Evolutionary conservation across 2,329 filamentous ascomycete genomes (phyloP).

Genomic region (Fusarium multiceps): DNA sequence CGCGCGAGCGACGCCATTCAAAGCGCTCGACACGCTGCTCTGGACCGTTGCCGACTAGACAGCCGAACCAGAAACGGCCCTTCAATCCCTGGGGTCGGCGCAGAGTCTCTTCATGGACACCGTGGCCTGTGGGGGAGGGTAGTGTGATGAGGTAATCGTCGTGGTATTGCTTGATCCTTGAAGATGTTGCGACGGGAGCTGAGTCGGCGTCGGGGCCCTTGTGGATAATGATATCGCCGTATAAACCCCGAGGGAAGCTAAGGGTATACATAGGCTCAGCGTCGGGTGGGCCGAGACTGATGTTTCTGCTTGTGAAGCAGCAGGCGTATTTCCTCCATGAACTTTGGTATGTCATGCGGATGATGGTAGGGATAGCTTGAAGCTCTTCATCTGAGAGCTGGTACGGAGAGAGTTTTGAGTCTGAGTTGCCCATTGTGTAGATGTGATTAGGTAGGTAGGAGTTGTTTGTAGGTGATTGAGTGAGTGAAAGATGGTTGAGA

Average conservation of each 20-base stretch:
- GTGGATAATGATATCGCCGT: slow-evolving; percentile 35
- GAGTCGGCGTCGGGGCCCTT: slow-evolving; percentile 23
- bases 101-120: slow-evolving; percentile 24
- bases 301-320: not conserved
- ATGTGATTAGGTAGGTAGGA: not conserved
- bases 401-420: slow-evolving; percentile 21
- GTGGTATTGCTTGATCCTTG: not conserved
- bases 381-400: slow-evolving; percentile 16
- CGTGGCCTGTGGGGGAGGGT: slow-evolving; percentile 8
- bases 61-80: slow-evolving; percentile 39
- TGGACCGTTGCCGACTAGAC: slow-evolving; percentile 29
- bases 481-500: not conserved
- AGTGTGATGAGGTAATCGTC: slow-evolving; percentile 32
- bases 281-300: slow-evolving; percentile 27
- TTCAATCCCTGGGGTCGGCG: slow-evolving; percentile 15
- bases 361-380: slow-evolving; percentile 12
- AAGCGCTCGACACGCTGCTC: slow-evolving; percentile 29
- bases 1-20: slow-evolving; percentile 41
- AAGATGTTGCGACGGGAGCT: slow-evolving; percentile 16
- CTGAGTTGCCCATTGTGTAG: slow-evolving; percentile 32
- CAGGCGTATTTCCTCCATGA: slow-evolving; percentile 16
- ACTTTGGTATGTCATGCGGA: slow-evolving; percentile 32
- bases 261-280: slow-evolving; percentile 28
- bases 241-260: slow-evolving; percentile 17
- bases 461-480: not conserved